A percentile compares a stretch with the other conserved stretches of the same genome.
Conservation (phyloP, 768 basidiomycete species). For the Trichaptum fuscoviolaceum region DNA sequence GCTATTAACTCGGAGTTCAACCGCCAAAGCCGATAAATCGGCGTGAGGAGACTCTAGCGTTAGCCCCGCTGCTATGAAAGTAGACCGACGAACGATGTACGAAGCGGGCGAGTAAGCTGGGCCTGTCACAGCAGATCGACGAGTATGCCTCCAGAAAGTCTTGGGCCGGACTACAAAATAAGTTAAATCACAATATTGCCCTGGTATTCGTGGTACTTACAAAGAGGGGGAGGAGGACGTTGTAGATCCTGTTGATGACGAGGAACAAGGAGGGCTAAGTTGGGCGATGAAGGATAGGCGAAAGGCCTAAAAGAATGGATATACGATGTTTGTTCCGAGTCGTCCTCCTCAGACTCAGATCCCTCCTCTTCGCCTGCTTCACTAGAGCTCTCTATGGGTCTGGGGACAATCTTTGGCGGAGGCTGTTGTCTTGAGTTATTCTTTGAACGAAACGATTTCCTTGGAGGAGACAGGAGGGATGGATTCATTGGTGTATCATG, state of each 20-base stretch:
- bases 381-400: background rate
- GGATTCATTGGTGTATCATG: background rate
- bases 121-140: conserved; percentile 62
- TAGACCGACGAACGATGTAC: conserved; percentile 70
- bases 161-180: conserved; percentile 60
- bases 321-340: background rate
- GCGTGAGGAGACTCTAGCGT: conserved; percentile 52
- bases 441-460: background rate
- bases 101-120: conserved; percentile 70
- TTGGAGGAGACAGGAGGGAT: background rate
- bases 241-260: background rate
- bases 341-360: background rate
- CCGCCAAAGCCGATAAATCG: conserved; percentile 28
- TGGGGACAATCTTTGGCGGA: background rate
- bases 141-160: conserved; percentile 75
- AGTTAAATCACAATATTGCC: background rate
- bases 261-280: background rate
- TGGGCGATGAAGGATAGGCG: background rate
- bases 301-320: background rate
- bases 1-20: conserved; percentile 25
- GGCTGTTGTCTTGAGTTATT: background rate
- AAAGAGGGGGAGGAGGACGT: conserved; percentile 58
- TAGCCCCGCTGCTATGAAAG: conserved; percentile 75
- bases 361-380: background rate
- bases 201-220: conserved; percentile 35